Percentiles rank a stretch among this genome's conserved stretches.
Conservation (phyloP, 176 grass and related monocot species). For the Raddia guianensis region DNA sequence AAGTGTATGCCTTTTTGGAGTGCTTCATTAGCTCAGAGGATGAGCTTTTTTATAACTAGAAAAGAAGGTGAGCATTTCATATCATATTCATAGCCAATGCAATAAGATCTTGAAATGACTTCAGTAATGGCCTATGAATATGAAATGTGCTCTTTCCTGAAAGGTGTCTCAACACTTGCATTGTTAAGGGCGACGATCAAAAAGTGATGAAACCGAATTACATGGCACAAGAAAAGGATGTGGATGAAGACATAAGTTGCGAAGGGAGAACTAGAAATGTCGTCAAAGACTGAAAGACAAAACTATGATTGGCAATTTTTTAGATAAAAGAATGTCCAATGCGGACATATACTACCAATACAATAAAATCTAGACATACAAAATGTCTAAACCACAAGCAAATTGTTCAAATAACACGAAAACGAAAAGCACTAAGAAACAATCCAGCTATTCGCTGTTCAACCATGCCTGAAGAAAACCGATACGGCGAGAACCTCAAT, state of each 20-base stretch:
- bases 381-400: too few species aligned
- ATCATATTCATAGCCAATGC: not conserved
- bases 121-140: not conserved
- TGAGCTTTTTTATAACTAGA: constrained; percentile 34
- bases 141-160: not conserved
- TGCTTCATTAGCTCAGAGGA: constrained; percentile 46
- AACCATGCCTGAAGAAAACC: too few species aligned
- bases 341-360: too few species aligned
- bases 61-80: constrained; percentile 36
- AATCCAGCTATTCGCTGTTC: too few species aligned
- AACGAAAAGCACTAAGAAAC: too few species aligned
- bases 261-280: not conserved
- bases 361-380: too few species aligned
- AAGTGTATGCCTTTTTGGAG: constrained; percentile 16
- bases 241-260: not conserved
- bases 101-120: constrained; percentile 11
- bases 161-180: not conserved
- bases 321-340: too few species aligned
- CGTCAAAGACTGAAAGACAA: not conserved
- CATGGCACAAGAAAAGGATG: not conserved
- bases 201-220: not conserved
- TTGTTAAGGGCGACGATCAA: not conserved
- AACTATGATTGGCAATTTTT: not conserved
- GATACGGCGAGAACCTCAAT: too few species aligned
- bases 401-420: too few species aligned